These are phyloP conservation scores for Conringia planisiliqua DNA, from an alignment of 345 rosid genomes.

Conservation along the genomic window DNA sequence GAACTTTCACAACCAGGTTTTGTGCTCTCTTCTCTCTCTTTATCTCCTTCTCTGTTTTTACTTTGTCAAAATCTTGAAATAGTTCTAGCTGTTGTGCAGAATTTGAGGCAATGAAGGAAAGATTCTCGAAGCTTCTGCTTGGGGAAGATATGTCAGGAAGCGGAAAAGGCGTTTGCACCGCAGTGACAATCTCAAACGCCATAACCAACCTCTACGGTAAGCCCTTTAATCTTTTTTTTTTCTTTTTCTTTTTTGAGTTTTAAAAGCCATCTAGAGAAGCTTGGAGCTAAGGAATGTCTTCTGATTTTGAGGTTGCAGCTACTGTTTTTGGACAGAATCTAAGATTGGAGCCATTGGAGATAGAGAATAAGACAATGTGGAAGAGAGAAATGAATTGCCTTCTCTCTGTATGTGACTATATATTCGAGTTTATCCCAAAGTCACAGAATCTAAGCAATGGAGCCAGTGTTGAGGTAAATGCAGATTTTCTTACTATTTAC, in stretches of 20 bases:
- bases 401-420: slow-evolving; percentile 75
- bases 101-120: slow-evolving; percentile 75
- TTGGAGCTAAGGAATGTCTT: background rate
- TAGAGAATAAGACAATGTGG: slow-evolving; percentile 80
- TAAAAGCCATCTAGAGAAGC: background rate
- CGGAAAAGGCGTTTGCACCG: slow-evolving; percentile 84
- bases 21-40: background rate
- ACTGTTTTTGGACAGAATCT: slow-evolving; percentile 85
- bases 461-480: slow-evolving; percentile 55
- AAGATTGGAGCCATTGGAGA: slow-evolving; percentile 76
- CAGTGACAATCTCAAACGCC: slow-evolving; percentile 83
- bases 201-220: slow-evolving; percentile 87
- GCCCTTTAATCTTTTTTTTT: background rate
- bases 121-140: slow-evolving; percentile 75
- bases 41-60: background rate
- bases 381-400: slow-evolving; percentile 90
- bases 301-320: slow-evolving; percentile 39
- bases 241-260: too few species aligned
- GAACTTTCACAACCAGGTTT: slow-evolving; percentile 58
- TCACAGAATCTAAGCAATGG: slow-evolving; percentile 56
- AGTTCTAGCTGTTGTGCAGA: slow-evolving; percentile 29
- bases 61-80: background rate
- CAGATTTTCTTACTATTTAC: too few species aligned
- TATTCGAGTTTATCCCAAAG: slow-evolving; percentile 60
- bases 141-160: slow-evolving; percentile 97